A percentile compares a stretch with the other conserved stretches of the same genome.
Conservation (phyloP, 176 grass and related monocot species). For the Ensete ventricosum region DNA sequence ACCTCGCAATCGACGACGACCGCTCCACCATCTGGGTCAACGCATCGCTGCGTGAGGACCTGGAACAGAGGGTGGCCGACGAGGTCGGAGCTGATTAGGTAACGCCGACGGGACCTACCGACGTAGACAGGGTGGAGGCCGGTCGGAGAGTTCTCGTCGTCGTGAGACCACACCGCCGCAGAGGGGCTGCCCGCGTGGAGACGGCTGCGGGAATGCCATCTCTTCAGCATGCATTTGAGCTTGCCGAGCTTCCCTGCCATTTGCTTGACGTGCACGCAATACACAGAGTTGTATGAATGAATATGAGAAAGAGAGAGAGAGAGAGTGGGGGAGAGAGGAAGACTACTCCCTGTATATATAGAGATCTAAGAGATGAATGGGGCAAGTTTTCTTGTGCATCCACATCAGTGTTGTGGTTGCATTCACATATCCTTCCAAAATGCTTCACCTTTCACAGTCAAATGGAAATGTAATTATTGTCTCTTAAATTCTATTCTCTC, state of each 20-base stretch:
- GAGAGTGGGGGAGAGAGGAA: not conserved
- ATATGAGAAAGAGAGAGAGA: not conserved
- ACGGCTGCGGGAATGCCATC: slow-evolving; percentile 3
- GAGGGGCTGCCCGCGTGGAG: not conserved
- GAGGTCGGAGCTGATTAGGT: not conserved
- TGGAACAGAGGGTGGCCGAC: slow-evolving; percentile 6
- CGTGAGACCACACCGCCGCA: not conserved
- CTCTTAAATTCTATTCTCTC: too few relatives aligned
- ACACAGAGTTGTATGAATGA: not conserved
- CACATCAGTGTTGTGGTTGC: too few relatives aligned
- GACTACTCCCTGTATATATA: not conserved
- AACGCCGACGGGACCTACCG: not conserved
- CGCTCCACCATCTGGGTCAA: not conserved
- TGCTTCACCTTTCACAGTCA: too few relatives aligned
- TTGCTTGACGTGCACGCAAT: too few relatives aligned
- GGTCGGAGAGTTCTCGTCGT: not conserved
- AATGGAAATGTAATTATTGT: too few relatives aligned
- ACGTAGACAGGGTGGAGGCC: slow-evolving; percentile 1
- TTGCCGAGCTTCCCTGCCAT: not conserved
- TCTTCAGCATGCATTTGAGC: slow-evolving; percentile 4
- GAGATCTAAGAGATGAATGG: not conserved
- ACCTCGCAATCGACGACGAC: not conserved
- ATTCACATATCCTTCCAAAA: too few relatives aligned
- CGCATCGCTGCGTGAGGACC: not conserved
- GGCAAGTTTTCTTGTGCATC: too few relatives aligned